Conservation (phyloP, 192 early-diverging fungal genomes). For the Backusella macrospora region DNA sequence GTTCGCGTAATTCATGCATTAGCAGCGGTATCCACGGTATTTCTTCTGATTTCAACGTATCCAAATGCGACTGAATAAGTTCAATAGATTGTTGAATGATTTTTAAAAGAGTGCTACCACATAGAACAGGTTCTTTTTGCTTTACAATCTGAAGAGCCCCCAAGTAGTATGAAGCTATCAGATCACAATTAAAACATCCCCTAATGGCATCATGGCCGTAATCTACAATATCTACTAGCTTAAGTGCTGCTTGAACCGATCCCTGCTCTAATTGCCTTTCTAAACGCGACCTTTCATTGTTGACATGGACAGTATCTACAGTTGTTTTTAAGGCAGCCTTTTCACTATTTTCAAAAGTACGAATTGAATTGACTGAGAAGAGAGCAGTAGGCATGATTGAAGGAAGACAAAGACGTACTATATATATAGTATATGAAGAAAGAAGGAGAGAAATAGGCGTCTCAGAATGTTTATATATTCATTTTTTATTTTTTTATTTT, state of each 20-base stretch:
- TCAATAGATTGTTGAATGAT: constrained; percentile 1
- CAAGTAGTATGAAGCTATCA: constrained; percentile 6
- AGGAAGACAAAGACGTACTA: background rate
- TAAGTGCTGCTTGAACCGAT: constrained; percentile 4
- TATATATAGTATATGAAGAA: constrained; percentile 6
- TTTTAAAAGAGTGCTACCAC: background rate
- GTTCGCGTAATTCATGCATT: constrained; percentile 11
- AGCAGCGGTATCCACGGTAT: background rate
- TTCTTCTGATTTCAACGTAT: background rate
- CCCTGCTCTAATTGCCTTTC: constrained; percentile 14
- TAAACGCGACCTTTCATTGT: background rate
- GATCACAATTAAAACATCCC: constrained; percentile 18
- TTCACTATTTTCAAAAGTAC: constrained; percentile 2
- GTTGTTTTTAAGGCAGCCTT: background rate
- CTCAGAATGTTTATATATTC: constrained; percentile 13
- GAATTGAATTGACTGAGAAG: background rate
- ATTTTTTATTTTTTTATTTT: constrained; percentile 2
- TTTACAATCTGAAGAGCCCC: background rate
- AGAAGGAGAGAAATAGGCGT: background rate
- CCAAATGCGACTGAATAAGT: constrained; percentile 9
- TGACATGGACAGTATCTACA: background rate
- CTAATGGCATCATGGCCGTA: background rate
- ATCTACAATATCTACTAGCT: background rate
- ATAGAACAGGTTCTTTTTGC: background rate
- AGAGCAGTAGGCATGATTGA: background rate